Percentiles rank a stretch among this genome's conserved stretches.
Evolutionary conservation across 2,329 filamentous ascomycete genomes (phyloP).

Genomic region (Dactylonectria estremocensis): DNA sequence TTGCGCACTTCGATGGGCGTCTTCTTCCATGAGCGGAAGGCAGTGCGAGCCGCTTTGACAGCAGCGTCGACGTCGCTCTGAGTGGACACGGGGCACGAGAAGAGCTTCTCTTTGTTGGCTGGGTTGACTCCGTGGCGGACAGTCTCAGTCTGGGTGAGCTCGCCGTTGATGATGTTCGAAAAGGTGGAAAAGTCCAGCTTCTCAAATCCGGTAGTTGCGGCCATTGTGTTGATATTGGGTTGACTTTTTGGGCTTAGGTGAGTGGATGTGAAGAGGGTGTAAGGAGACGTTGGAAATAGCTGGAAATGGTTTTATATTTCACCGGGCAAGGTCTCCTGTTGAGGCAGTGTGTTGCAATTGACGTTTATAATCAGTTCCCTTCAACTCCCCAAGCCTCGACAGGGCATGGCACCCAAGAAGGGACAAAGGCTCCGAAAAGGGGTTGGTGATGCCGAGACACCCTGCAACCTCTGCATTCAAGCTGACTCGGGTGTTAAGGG

Average conservation of each 20-base stretch:
- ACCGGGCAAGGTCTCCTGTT: too few relatives aligned
- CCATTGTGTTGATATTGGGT: not conserved
- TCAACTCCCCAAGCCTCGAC: too few relatives aligned
- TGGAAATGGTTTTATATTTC: not conserved
- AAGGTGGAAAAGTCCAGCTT: not conserved
- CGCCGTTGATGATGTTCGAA: slow-evolving; percentile 7
- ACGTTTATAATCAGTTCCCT: too few relatives aligned
- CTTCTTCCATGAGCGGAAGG: not conserved
- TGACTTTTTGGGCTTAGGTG: not conserved
- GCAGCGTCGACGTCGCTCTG: not conserved
- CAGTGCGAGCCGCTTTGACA: not conserved
- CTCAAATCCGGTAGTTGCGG: not conserved
- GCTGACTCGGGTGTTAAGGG: too few relatives aligned
- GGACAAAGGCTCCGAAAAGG: too few relatives aligned
- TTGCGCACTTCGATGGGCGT: not conserved
- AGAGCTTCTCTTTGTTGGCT: not conserved
- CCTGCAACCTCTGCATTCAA: too few relatives aligned
- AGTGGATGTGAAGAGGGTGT: not conserved
- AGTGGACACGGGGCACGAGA: not conserved
- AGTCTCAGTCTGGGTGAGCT: not conserved
- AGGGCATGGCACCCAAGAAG: too few relatives aligned
- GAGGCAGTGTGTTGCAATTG: too few relatives aligned
- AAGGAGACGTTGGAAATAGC: not conserved
- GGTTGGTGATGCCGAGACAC: too few relatives aligned
- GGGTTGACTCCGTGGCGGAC: not conserved